A percentile compares a stretch with the other conserved stretches of the same genome.
Conservation (phyloP, 768 basidiomycete genomes). For the Phylloporus sp. region DNA sequence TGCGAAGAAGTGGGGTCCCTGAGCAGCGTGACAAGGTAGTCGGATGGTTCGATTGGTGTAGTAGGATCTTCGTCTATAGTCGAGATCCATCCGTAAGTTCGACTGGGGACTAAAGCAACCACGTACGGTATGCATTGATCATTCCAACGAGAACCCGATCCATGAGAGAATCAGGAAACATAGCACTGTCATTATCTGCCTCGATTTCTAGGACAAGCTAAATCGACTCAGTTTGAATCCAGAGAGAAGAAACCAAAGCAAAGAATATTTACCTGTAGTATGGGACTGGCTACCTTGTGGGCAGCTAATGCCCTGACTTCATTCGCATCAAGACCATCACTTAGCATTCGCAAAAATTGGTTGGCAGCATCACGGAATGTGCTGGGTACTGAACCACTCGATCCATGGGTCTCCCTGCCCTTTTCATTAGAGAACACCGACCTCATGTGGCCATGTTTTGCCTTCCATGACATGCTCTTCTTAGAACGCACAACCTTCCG, state of each 20-base stretch:
- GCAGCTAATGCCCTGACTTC: slow-evolving; percentile 76
- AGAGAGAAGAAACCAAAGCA: neutral
- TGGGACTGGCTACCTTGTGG: slow-evolving; percentile 73
- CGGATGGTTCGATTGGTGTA: slow-evolving; percentile 49
- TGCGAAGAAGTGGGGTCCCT: slow-evolving; percentile 88
- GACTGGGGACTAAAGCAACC: neutral
- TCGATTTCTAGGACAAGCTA: slow-evolving; percentile 86
- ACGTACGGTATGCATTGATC: slow-evolving; percentile 61
- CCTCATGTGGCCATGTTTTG: slow-evolving; percentile 74
- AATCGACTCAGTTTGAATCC: slow-evolving; percentile 3
- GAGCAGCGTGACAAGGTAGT: slow-evolving; percentile 78
- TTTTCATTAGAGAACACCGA: slow-evolving; percentile 61
- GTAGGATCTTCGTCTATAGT: slow-evolving; percentile 38
- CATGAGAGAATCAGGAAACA: slow-evolving; percentile 68
- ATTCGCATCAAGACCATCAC: slow-evolving; percentile 55
- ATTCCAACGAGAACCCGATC: slow-evolving; percentile 77
- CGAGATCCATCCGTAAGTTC: neutral
- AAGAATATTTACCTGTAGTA: slow-evolving; percentile 53
- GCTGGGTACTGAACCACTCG: slow-evolving; percentile 33
- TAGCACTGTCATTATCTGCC: slow-evolving; percentile 56
- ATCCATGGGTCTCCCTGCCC: slow-evolving; percentile 32
- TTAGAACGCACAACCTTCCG: slow-evolving; percentile 66
- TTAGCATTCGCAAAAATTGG: slow-evolving; percentile 48
- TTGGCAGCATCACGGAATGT: slow-evolving; percentile 47
- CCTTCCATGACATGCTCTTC: slow-evolving; percentile 79